These are phyloP conservation scores for Infundibulicybe gibba DNA, from an alignment of 768 basidiomycete species.

Conservation along the genomic window DNA sequence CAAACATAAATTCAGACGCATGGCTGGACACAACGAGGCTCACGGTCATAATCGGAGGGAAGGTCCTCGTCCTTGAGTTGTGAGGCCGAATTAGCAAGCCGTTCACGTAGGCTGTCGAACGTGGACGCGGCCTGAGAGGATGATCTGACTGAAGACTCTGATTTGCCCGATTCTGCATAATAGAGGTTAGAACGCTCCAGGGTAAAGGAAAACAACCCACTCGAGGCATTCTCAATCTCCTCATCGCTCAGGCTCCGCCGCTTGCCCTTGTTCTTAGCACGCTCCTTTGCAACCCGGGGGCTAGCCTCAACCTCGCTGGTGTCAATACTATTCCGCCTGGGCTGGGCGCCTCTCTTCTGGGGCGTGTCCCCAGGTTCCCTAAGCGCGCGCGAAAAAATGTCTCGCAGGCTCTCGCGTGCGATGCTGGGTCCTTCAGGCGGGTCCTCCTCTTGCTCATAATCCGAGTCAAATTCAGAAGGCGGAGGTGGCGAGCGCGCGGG, in stretches of 20 bases:
- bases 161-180: slow-evolving; percentile 15
- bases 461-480: slow-evolving; percentile 50
- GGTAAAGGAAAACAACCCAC: slow-evolving; percentile 32
- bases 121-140: slow-evolving; percentile 35
- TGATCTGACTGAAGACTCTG: slow-evolving; percentile 33
- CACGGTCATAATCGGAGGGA: slow-evolving; percentile 30
- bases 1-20: slow-evolving; percentile 3
- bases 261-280: slow-evolving; percentile 43
- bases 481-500: slow-evolving; percentile 15
- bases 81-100: slow-evolving; percentile 33
- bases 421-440: slow-evolving; percentile 37
- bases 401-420: slow-evolving; percentile 56
- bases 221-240: slow-evolving; percentile 48
- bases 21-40: slow-evolving; percentile 9
- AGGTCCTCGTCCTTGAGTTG: slow-evolving; percentile 32
- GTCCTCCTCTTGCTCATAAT: slow-evolving; percentile 48
- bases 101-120: slow-evolving; percentile 44
- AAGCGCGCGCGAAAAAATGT: slow-evolving; percentile 63
- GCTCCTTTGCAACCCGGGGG: slow-evolving; percentile 39
- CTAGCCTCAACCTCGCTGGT: slow-evolving; percentile 56
- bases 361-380: slow-evolving; percentile 66
- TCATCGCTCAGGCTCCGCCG: slow-evolving; percentile 66
- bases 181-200: slow-evolving; percentile 7
- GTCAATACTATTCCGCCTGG: slow-evolving; percentile 58
- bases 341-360: slow-evolving; percentile 38